A percentile compares a stretch with the other conserved stretches of the same genome.
Conservation (phyloP, 306 rosid species). For the Malus sieversii region DNA sequence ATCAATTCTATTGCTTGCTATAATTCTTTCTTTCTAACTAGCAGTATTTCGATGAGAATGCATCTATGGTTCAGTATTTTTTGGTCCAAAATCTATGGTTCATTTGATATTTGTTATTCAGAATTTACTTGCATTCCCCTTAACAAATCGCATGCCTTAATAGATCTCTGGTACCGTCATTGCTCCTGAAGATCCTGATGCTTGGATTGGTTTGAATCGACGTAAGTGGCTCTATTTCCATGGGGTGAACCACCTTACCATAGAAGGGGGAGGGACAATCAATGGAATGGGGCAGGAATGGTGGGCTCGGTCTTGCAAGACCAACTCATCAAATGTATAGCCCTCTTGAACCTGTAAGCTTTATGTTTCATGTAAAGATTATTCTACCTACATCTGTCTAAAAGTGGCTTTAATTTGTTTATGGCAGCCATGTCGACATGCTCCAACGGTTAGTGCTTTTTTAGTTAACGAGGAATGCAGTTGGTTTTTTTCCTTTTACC, state of each 20-base stretch:
- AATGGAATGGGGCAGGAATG: slow-evolving; percentile 86
- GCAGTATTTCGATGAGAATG: background rate
- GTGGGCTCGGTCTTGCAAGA: slow-evolving; percentile 92
- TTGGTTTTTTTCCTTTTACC: background rate
- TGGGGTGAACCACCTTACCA: slow-evolving; percentile 58
- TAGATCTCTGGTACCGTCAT: slow-evolving; percentile 64
- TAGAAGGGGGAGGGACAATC: slow-evolving; percentile 73
- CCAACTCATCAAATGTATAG: slow-evolving; percentile 52
- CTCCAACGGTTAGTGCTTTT: slow-evolving; percentile 74
- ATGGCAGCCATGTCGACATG: slow-evolving; percentile 71
- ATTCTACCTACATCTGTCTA: slow-evolving; percentile 5
- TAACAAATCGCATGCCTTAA: slow-evolving; percentile 7
- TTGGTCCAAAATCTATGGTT: background rate
- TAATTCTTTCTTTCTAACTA: background rate
- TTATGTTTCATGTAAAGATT: slow-evolving; percentile 22
- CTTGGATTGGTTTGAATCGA: slow-evolving; percentile 50
- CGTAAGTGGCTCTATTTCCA: slow-evolving; percentile 73
- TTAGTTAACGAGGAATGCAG: background rate
- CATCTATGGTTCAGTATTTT: background rate
- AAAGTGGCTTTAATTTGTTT: slow-evolving; percentile 21
- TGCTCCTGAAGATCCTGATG: slow-evolving; percentile 69
- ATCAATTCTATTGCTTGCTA: background rate
- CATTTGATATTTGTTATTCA: background rate
- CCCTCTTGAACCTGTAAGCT: slow-evolving; percentile 13
- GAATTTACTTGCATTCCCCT: background rate